These are phyloP conservation scores for Pythium brachiatum DNA, from an alignment of 352 stramenopile species.

Conservation along the genomic window DNA sequence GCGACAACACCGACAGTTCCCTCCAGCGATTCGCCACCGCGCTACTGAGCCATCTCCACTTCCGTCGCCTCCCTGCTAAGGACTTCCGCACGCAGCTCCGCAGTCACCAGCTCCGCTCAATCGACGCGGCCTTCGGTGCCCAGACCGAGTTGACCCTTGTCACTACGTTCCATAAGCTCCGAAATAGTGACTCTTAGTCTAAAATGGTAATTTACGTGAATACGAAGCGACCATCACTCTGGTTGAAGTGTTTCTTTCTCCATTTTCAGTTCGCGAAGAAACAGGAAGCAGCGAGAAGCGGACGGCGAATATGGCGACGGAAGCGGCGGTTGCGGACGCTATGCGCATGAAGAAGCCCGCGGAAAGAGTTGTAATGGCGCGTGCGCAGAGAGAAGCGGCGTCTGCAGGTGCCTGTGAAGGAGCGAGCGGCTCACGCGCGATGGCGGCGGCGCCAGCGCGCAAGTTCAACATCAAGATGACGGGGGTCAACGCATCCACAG, in stretches of 20 bases:
- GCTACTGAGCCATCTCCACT: constrained; percentile 29
- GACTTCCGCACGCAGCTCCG: constrained; percentile 57
- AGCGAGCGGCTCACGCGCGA: not conserved
- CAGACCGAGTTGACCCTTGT: constrained; percentile 44
- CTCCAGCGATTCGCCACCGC: constrained; percentile 18
- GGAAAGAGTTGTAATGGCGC: not conserved
- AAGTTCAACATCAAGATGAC: constrained; percentile 14
- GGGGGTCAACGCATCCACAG: not conserved
- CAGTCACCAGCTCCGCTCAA: constrained; percentile 41
- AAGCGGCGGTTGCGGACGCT: not conserved
- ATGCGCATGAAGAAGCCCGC: constrained; percentile 3
- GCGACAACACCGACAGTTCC: not conserved
- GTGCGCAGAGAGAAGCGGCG: not conserved
- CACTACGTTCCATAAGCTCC: constrained; percentile 43
- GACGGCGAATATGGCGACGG: constrained; percentile 3
- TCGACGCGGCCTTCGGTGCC: constrained; percentile 33
- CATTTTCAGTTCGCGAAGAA: constrained; percentile 1
- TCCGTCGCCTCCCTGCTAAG: constrained; percentile 44
- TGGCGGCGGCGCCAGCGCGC: not conserved
- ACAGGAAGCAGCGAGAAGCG: not conserved
- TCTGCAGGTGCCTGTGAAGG: not conserved
- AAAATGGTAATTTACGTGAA: constrained; percentile 1
- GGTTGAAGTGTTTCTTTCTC: constrained; percentile 1
- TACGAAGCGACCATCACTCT: constrained; percentile 17
- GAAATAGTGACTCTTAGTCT: constrained; percentile 13